Base-by-base conservation (phyloP, 148 eudicot genomes). In the Amaranthus cruentus region DNA sequence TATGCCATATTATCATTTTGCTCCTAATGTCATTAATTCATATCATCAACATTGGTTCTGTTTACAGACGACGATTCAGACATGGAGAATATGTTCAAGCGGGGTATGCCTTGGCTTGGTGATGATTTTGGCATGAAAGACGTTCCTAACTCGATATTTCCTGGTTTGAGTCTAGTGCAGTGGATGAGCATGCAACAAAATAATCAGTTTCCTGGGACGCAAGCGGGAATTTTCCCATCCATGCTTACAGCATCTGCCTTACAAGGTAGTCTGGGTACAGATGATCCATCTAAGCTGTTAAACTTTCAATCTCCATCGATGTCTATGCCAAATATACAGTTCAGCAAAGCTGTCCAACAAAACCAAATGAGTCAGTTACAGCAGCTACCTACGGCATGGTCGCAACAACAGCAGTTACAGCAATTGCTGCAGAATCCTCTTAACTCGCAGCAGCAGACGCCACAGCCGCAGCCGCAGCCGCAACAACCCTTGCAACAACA, bases 121-220 rank as follows among this genome's bases (percentile, higher is more conserved):
- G 90, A 94, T 75, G 93, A 91, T 47, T 84, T 86, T 67, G 90
- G 92, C 64, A 80, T 87, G 76, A 95, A 90, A 81, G 98, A 95
- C 76, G 83, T 88, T 75, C 80, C 97, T 9, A 88, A 83, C 85
- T 90, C 98, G 4, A 80, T 91, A 47, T 86, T 91, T 67, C 98
- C 98, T 15, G 98, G 98, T 51, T 75, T 94, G 82, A 91, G 91
- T 78, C 82, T 94, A 51, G 98, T 88, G 18, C 98, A 94, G 78
- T 94, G 98, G 98, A 94, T 94, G 98, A 89, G 83, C 84, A 94
- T 94, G 97, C 98, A 93, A 70, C 98, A 91, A 73, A 88, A 88
- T 84, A 79, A 88, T 66, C 97, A 87, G 73, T 74, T 90, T 69
- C 67, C 91, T 4, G 85, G 83, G 54, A 73, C 82, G 75, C 97